Percentiles rank a stretch among this genome's conserved stretches.
phyloP scores from a whole-genome alignment of 2,329 filamentous ascomycete genomes.

The Alternaria gansuensis region DNA sequence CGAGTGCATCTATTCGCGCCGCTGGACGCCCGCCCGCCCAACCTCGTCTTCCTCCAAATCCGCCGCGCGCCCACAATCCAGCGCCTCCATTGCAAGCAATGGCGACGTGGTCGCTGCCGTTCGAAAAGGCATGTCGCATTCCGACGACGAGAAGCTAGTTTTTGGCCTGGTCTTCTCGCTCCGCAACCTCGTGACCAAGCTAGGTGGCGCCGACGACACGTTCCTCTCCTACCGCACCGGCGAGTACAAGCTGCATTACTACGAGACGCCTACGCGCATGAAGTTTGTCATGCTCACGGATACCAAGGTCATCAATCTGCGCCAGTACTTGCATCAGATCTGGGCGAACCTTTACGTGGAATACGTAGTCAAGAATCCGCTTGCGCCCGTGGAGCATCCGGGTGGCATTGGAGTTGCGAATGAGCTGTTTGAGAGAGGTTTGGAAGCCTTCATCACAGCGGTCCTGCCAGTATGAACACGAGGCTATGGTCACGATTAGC shows the following conservation, averaged over 20 bases:
- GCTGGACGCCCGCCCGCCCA: constrained; percentile 71
- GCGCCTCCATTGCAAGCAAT: constrained; percentile 58
- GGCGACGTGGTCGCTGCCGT: constrained; percentile 44
- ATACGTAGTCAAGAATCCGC: constrained; percentile 76
- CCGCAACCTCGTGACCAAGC: constrained; percentile 94
- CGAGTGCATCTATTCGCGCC: constrained; percentile 95
- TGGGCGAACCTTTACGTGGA: constrained; percentile 99
- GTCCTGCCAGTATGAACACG: constrained; percentile 44
- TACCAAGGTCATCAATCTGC: constrained; percentile 85
- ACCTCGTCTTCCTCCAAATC: constrained; percentile 57
- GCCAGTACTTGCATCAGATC: constrained; percentile 94
- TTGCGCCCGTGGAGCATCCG: constrained; percentile 68
- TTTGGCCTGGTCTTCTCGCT: constrained; percentile 97
- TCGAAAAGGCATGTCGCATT: constrained; percentile 61
- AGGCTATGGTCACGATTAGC: background rate
- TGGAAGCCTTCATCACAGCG: constrained; percentile 78
- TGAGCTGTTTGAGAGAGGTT: constrained; percentile 69
- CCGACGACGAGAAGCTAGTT: constrained; percentile 94
- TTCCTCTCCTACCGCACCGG: constrained; percentile 94
- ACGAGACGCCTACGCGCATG: constrained; percentile 94
- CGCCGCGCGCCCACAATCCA: constrained; percentile 59
- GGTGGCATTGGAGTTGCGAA: constrained; percentile 70
- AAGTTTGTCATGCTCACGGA: constrained; percentile 98
- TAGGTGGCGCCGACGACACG: constrained; percentile 88
- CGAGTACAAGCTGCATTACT: constrained; percentile 98